phyloP scores from a whole-genome alignment of 2,329 filamentous ascomycete genomes.

The Arthrobotrys pseudoclavata region DNA sequence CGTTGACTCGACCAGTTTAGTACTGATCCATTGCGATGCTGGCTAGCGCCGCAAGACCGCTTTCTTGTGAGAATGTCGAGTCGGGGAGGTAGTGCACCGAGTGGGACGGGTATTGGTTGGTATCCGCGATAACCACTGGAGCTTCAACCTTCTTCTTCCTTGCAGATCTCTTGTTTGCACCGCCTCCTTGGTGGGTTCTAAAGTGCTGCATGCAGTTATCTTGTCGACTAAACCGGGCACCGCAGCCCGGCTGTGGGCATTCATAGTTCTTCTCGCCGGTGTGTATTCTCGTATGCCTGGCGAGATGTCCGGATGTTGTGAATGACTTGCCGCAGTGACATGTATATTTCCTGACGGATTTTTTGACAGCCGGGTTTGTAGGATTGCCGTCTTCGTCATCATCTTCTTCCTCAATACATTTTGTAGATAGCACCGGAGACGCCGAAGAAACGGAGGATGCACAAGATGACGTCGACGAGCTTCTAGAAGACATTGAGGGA shows the following conservation, averaged over 20 bases:
- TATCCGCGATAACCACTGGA: conserved; percentile 54
- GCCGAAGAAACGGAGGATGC: conserved; percentile 61
- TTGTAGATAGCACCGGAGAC: conserved; percentile 50
- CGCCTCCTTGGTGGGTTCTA: conserved; percentile 63
- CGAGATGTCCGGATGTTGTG: conserved; percentile 87
- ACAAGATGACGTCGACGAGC: conserved; percentile 56
- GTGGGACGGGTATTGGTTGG: conserved; percentile 60
- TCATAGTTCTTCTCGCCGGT: conserved; percentile 76
- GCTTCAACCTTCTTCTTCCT: conserved; percentile 62
- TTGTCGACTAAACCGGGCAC: conserved; percentile 63
- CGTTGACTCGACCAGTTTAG: conserved; percentile 5
- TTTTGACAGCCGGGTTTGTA: conserved; percentile 43
- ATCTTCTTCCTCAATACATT: conserved; percentile 54
- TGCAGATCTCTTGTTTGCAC: conserved; percentile 62
- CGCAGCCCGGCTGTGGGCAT: conserved; percentile 63
- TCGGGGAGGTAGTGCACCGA: conserved; percentile 60
- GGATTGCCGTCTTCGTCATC: conserved; percentile 38
- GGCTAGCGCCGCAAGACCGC: conserved; percentile 62
- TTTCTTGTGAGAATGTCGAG: conserved; percentile 62
- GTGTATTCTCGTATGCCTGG: conserved; percentile 86
- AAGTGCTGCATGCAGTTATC: conserved; percentile 64
- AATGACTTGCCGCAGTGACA: conserved; percentile 83
- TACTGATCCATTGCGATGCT: conserved; percentile 63
- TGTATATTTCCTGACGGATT: conserved; percentile 67
- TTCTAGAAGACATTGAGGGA: conserved; percentile 57